phyloP scores from a whole-genome alignment of 208 protist species.

The Trypanosoma conorhini region DNA sequence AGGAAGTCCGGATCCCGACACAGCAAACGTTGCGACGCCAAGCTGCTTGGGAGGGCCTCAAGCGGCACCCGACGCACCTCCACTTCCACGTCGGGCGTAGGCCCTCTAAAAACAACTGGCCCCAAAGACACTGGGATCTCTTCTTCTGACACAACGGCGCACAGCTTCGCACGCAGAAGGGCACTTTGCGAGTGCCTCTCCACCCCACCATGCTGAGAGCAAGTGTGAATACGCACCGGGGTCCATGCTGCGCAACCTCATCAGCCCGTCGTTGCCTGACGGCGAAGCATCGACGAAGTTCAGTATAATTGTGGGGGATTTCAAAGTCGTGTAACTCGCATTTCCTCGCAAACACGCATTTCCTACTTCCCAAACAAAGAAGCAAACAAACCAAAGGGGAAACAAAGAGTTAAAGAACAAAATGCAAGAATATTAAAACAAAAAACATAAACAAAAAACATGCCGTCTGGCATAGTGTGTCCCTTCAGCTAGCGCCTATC shows the following conservation, averaged over 20 bases:
- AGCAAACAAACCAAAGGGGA: neutral
- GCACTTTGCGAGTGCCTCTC: neutral
- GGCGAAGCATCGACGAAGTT: constrained; percentile 4
- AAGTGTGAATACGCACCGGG: neutral
- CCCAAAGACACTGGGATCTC: constrained; percentile 2
- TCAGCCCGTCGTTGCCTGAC: neutral
- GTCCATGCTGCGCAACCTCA: constrained; percentile 2
- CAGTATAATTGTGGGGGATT: neutral
- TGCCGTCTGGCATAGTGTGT: too few relatives aligned
- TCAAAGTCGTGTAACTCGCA: neutral
- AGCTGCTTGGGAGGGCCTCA: constrained; percentile 3
- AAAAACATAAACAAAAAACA: neutral
- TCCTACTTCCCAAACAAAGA: neutral
- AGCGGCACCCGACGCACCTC: neutral
- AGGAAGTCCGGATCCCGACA: constrained; percentile 1
- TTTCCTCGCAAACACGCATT: neutral
- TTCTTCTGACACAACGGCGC: neutral
- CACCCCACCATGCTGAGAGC: neutral
- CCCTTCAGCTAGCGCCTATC: neutral
- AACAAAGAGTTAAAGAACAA: too few relatives aligned
- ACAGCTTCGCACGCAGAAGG: neutral
- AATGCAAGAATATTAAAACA: too few relatives aligned
- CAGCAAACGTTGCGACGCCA: neutral
- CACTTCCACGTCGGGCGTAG: too few relatives aligned
- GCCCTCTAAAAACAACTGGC: too few relatives aligned